Evolutionary conservation across 2,329 filamentous ascomycete genomes (phyloP), one percentile per base, ranked within the genome.

Genomic region (Aspergillus terreus): DNA sequence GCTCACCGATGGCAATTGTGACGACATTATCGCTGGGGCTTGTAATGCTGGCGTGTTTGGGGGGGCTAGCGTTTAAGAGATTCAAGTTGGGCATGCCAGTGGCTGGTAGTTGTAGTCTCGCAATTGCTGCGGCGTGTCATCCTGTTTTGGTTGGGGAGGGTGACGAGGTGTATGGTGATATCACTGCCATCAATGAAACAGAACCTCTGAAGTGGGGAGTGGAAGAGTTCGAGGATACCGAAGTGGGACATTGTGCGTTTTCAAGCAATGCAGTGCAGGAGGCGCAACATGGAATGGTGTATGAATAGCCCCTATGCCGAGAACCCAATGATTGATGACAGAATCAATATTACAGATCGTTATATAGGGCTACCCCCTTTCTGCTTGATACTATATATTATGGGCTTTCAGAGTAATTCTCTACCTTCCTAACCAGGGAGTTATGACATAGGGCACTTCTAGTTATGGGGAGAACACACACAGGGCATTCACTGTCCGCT

Each of bases 21-120:
- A 19, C 19, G 19, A 19, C 19, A 19, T 19, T 19, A 4, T 19
- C 19, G 3, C 19, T 50, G 5, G 48, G 33, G 2, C n/a, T 11
- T 7, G 12, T 23, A 11, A 41, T 50, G 23, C 4, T 38, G 1
- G 19, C 52, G 4, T 42, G 40, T 12, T 44, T 58, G 2, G 25
- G 58, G 7, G 44, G 53, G 0, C 33, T 66, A 2, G 57, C 62
- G 1, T 56, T 44, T 11, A 45, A 52, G 41, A 55, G 50, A 15
- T 59, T 61, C 19, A 50, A 57, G 23, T 50, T 58, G 2, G 55
- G 53, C 4, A 41, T 41, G n/a, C 38, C 38, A 5, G 17, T 41
- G 10, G 38, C 38, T 1, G 38, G 38, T 6, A 41, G 38, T 12
- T 41, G n/a, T 6, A 41, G 38, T 21, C 10, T 41, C 3, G 38